These are phyloP conservation scores for Vitis hybrid DNA, from an alignment of 177 flowering plant species.

Conservation along the genomic window DNA sequence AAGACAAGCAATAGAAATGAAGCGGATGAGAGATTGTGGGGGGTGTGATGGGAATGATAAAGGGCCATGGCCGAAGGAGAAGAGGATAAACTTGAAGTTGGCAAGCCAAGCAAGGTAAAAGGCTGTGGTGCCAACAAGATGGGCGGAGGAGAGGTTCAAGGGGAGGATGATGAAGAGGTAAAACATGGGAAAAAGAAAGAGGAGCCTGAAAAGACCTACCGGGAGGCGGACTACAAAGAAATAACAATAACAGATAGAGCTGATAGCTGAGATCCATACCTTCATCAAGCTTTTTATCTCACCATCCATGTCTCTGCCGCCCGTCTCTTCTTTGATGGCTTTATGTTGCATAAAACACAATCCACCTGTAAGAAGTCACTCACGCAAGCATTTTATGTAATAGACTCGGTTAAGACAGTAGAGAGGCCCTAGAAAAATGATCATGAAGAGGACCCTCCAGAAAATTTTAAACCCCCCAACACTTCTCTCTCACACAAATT, in stretches of 20 bases:
- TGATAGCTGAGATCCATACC: constrained; percentile 28
- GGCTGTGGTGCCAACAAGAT: constrained; percentile 30
- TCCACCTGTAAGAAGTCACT: neutral
- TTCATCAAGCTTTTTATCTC: constrained; percentile 30
- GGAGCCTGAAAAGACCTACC: constrained; percentile 32
- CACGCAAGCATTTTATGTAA: too few species aligned
- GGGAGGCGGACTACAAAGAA: constrained; percentile 31
- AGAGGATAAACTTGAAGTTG: constrained; percentile 58
- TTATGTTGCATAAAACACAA: neutral
- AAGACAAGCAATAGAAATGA: constrained; percentile 28
- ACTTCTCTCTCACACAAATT: too few species aligned
- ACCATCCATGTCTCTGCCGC: constrained; percentile 12
- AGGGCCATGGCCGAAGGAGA: constrained; percentile 46
- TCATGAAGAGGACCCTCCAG: too few species aligned
- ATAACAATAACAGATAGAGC: constrained; percentile 34
- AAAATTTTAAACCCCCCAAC: too few species aligned
- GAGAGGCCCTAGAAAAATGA: too few species aligned
- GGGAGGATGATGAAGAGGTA: constrained; percentile 50
- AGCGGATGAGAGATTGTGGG: constrained; percentile 11
- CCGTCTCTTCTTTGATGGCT: neutral
- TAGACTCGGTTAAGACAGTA: too few species aligned
- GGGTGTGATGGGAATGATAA: constrained; percentile 19
- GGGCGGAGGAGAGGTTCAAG: constrained; percentile 29
- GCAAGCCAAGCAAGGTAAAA: constrained; percentile 57
- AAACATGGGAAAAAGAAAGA: constrained; percentile 46